Evolutionary conservation across 2,329 filamentous ascomycete genomes (phyloP), one percentile per base, ranked within the genome.

Genomic region (Malbranchea zuffiana): DNA sequence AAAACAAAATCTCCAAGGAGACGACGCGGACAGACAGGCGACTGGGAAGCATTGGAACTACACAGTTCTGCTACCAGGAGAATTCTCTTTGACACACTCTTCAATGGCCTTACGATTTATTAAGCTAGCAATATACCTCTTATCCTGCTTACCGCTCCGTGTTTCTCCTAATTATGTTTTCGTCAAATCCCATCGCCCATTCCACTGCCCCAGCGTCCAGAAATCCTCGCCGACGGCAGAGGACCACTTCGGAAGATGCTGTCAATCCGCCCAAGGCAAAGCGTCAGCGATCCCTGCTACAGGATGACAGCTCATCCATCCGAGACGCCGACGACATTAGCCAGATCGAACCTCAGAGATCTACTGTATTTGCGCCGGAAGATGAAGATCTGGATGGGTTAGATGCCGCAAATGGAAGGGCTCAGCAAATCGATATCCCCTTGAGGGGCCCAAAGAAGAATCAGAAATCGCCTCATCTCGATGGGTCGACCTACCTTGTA

Each of bases 211-310:
- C 41, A 28, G 26, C 35, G 6, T 18, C 32, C 17, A 55, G 57
- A 36, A 61, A 53, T 40, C 50, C 58, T 43, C 53, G 59, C 39
- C 51, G 60, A 38, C 57, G 60, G 38, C 60, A 59, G 39, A 54
- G 60, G 44, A 57, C 57, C 35, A 55, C 56, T 44, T 62, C 61
- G 23, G 64, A 67, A 42, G 65, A 68, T 38, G 59, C 60, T 8
- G 51, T 61, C 24, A 62, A 64, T 27, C 56, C 59, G 33, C 65
- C 63, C 12, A 60, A 57, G 40, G 57, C 65, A 8, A 68, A 68
- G 50, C 57, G 63, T 45, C 62, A 66, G 44, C 57, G 64, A 42
- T 66, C 64, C n/a, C 11, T 35, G 2, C 19, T 24, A 19, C 28
- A 18, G 7, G 21, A 43, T 11, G 17, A 26, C 28, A n/a, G n/a